These are phyloP conservation scores for Penicillium capsulatum DNA, from an alignment of 2,329 filamentous ascomycete genomes.

Conservation along the genomic window DNA sequence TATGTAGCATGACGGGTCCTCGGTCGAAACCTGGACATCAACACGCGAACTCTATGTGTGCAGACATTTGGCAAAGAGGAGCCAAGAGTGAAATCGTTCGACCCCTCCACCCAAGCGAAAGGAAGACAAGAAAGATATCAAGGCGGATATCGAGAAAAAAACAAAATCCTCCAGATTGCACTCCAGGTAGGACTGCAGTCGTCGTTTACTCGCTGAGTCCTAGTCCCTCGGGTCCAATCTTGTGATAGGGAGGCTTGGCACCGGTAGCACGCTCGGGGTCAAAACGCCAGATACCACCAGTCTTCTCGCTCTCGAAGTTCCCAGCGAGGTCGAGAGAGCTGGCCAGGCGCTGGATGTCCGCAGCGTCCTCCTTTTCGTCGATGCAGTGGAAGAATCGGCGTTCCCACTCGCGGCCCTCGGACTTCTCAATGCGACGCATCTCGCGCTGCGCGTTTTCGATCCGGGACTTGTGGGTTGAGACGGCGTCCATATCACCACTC, in stretches of 20 bases:
- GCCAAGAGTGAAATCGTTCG: background rate
- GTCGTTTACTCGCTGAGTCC: conserved; percentile 27
- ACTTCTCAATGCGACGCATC: conserved; percentile 67
- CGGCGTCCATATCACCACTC: conserved; percentile 77
- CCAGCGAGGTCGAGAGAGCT: conserved; percentile 38
- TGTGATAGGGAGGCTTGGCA: conserved; percentile 43
- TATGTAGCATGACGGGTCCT: conserved; percentile 17
- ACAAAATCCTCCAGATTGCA: background rate
- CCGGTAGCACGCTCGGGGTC: conserved; percentile 52
- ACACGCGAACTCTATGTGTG: conserved; percentile 20
- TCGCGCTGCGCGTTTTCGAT: conserved; percentile 87
- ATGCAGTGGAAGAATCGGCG: conserved; percentile 69
- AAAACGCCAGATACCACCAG: conserved; percentile 67
- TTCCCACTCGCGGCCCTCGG: conserved; percentile 74
- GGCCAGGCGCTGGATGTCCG: conserved; percentile 42
- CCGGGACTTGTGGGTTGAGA: conserved; percentile 73
- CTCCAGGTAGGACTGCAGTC: background rate
- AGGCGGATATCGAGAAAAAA: conserved; percentile 4
- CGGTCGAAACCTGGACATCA: conserved; percentile 9
- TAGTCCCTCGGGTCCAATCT: conserved; percentile 38
- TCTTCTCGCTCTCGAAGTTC: conserved; percentile 58
- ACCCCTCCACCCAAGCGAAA: conserved; percentile 7
- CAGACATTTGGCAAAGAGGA: conserved; percentile 8
- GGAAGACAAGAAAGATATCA: no score
- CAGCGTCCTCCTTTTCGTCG: conserved; percentile 34